Evolutionary conservation across 176 grass and related monocot species (phyloP), one percentile per base, ranked within the genome.

Genomic region (Echinochloa phyllopogon): DNA sequence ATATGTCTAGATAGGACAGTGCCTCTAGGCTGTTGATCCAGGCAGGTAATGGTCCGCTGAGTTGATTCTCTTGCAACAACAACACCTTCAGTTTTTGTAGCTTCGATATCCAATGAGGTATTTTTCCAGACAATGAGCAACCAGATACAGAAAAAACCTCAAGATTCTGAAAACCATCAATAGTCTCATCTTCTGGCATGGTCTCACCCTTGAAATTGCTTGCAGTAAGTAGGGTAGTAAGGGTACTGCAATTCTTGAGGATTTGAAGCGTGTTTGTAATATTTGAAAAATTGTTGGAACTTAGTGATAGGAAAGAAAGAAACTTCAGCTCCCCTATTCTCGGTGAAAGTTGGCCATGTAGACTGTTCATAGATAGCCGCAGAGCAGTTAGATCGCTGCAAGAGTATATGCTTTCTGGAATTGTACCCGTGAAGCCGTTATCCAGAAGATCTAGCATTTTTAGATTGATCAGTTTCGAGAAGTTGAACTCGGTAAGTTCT

Each of bases 81-180:
- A 89, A 18, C 0, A 89, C 3, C 14, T 41, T n/a, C 20, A 89
- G 15, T 1, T 20, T 67, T 65, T 6, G 12, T 1, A 89, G 52
- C 16, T 89, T 89, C 0, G 40, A 59, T 76, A 89, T 7, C 83
- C 88, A 89, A 45, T 6, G 11, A 24, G 88, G 88, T 27, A 89
- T 86, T 25, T 59, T 29, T 6, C 75, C 87, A 4, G 1, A 43
- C 0, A 88, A 56, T 0, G 15, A 47, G 55, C 81, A 79, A 6
- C 3, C 0, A 39, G 0, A 0, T 10, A 88, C 8, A 8, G 0
- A 5, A 21, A 88, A 38, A 49, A 56, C 8, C 23, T 43, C 13
- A 11, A 88, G 42, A 73, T 72, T 84, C 37, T 84, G 23, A 57
- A 88, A 84, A 2, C 87, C 73, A 15, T 10, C 11, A 51, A 71